A percentile compares a stretch with the other conserved stretches of the same genome.
phyloP scores from a whole-genome alignment of 495 filamentous ascomycete genomes.

The Penicillium longicatenatum region DNA sequence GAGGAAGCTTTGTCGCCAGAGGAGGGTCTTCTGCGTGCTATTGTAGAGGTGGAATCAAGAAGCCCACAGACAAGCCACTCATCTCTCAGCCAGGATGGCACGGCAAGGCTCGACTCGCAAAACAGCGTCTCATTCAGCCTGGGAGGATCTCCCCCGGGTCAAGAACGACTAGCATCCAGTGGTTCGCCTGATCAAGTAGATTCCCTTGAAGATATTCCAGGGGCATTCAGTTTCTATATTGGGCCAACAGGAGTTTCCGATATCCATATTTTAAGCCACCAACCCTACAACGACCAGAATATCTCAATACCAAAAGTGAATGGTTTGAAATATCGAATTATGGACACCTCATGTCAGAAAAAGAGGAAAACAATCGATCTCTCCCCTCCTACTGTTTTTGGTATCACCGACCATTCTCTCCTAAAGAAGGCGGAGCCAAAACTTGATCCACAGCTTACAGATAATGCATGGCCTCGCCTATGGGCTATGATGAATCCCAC shows the following conservation, averaged over 20 bases:
- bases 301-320: slow-evolving; percentile 8
- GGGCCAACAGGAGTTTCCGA: slow-evolving; percentile 8
- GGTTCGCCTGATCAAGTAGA: neutral
- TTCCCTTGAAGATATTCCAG: slow-evolving; percentile 6
- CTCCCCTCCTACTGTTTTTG: slow-evolving; percentile 4
- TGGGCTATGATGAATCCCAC: slow-evolving; percentile 9
- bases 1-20: too few relatives aligned
- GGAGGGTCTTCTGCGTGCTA: too few relatives aligned
- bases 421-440: slow-evolving; percentile 5
- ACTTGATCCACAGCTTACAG: neutral
- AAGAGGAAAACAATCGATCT: neutral
- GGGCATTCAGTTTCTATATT: slow-evolving; percentile 10
- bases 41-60: too few relatives aligned
- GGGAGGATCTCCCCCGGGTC: too few relatives aligned
- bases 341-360: neutral
- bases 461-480: slow-evolving; percentile 7
- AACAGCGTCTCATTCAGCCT: too few relatives aligned
- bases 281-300: slow-evolving; percentile 6
- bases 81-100: too few relatives aligned
- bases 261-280: slow-evolving; percentile 3
- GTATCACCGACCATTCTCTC: slow-evolving; percentile 7
- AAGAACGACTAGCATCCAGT: too few relatives aligned
- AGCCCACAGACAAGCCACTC: too few relatives aligned
- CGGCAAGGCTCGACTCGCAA: too few relatives aligned
- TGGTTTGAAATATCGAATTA: slow-evolving; percentile 4